phyloP scores from a whole-genome alignment of 2,329 filamentous ascomycete genomes.

The Kalmusia sp. region DNA sequence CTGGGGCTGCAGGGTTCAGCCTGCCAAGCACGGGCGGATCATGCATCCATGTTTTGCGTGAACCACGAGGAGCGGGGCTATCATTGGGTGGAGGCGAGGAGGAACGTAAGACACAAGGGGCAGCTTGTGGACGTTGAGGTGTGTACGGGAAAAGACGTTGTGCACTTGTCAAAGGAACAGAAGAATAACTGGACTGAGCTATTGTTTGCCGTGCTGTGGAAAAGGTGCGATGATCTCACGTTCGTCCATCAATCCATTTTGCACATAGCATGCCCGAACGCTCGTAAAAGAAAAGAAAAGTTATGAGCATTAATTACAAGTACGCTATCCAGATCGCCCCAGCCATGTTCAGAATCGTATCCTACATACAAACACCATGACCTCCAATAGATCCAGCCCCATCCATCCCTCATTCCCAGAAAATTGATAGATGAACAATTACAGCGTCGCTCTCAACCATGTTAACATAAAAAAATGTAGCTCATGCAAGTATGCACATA shows the following conservation, averaged over 20 bases:
- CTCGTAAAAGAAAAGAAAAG: background rate
- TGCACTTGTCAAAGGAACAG: too few species aligned
- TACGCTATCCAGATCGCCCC: conserved; percentile 6
- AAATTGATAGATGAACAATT: conserved; percentile 1
- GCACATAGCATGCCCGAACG: too few species aligned
- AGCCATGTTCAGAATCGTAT: conserved; percentile 6
- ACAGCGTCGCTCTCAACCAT: conserved; percentile 4
- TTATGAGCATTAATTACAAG: conserved; percentile 12
- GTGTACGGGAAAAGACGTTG: too few species aligned
- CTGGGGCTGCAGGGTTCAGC: conserved; percentile 13
- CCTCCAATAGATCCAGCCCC: background rate
- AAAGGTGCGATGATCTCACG: too few species aligned
- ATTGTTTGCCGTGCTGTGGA: background rate
- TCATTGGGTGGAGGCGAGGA: conserved; percentile 11
- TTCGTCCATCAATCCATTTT: too few species aligned
- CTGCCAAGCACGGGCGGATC: conserved; percentile 9
- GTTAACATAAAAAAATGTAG: conserved; percentile 7
- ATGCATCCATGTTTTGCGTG: conserved; percentile 20
- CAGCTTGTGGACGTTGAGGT: background rate
- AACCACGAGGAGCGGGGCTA: conserved; percentile 6
- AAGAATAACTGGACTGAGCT: too few species aligned
- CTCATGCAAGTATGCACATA: conserved; percentile 12
- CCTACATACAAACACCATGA: conserved; percentile 9
- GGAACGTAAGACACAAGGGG: background rate
- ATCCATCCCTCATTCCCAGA: background rate